Percentiles rank a stretch among this genome's conserved stretches.
These are phyloP conservation scores for Zizania palustris DNA, from an alignment of 202 grass and related monocot genomes.

Conservation along the genomic window DNA sequence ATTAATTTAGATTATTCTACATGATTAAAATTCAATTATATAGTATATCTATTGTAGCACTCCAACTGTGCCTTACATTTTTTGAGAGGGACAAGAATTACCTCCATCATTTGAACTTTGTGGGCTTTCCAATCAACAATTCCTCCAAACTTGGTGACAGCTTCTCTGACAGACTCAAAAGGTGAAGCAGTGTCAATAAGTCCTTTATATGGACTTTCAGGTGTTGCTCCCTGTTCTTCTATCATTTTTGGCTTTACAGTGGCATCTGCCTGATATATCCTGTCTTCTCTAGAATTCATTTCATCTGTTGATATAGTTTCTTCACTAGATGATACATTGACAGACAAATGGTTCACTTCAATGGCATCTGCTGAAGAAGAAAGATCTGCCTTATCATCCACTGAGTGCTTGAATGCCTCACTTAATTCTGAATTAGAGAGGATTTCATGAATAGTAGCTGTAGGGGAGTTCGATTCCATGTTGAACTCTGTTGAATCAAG, in stretches of 20 bases:
- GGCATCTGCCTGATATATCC: constrained; percentile 38
- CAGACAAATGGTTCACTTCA: constrained; percentile 36
- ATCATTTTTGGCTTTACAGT: constrained; percentile 42
- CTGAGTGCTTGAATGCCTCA: constrained; percentile 19
- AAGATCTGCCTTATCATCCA: constrained; percentile 34
- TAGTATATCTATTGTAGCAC: background rate
- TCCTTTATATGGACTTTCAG: constrained; percentile 58
- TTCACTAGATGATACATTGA: constrained; percentile 19
- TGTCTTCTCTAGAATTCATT: constrained; percentile 41
- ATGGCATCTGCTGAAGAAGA: constrained; percentile 35
- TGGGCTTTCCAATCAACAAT: constrained; percentile 99
- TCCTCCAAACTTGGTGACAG: constrained; percentile 91
- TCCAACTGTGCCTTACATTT: background rate
- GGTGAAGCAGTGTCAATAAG: constrained; percentile 80
- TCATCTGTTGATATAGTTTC: constrained; percentile 18
- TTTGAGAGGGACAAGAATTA: constrained; percentile 41
- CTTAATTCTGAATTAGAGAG: constrained; percentile 19
- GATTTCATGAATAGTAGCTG: constrained; percentile 12
- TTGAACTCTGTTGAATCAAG: constrained; percentile 35
- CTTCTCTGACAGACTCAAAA: constrained; percentile 96
- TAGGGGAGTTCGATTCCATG: constrained; percentile 1
- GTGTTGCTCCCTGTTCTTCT: constrained; percentile 51
- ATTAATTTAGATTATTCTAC: constrained; percentile 14
- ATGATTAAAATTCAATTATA: background rate
- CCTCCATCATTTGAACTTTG: constrained; percentile 82